Base-by-base conservation (phyloP, 2,329 filamentous ascomycete genomes). In the Ilyonectria mors-panacis region DNA sequence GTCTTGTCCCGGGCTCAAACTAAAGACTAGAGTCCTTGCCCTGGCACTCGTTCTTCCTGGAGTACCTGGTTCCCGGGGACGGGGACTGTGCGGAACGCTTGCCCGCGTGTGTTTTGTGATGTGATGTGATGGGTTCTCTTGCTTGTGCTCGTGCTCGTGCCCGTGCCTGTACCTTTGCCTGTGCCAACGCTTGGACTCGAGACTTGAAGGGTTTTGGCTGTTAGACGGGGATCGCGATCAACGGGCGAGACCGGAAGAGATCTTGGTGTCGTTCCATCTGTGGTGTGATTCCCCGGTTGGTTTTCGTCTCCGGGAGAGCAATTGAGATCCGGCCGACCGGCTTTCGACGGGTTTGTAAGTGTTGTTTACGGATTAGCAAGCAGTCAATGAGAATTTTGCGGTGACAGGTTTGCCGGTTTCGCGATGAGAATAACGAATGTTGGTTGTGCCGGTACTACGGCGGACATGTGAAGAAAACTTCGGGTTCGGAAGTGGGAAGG, bases 191-290 rank as follows among this genome's bases (percentile, higher is more conserved):
- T 53, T 53, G 50, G 28, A 21, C 50, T 53, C 23, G n/a, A 37
- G 17, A 53, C 28, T 51, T n/a, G 28, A 30, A 35, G 10, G 17
- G 30, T 33, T 30, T 33, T 33, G 28, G 33, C 26, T 35, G 21
- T 54, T 64, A 30, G 56, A 60, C 50, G 51, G 59, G 44, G 50
- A 53, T 55, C 35, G 42, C 21, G 15, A 35, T 35, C 12, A 30
- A 39, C 63, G 63, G 63, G 53, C 56, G 53, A 47, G 63, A 61
- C 47, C 63, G 57, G 63, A 44, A 65, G 19, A 21, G 44, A 17
- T n/a, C 44, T 21, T 39, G n/a, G 51, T 57, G 63, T 66, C 58
- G 59, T 66, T 60, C 63, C 63, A 66, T 66, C 57, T 61, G 57
- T 66, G 59, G 63, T 60, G 51, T 66, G 63, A 66, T 45, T 47